Evolutionary conservation across 2,329 filamentous ascomycete species (phyloP), one percentile per base, ranked within the genome.

Genomic region (Aspergillus viridinutans): DNA sequence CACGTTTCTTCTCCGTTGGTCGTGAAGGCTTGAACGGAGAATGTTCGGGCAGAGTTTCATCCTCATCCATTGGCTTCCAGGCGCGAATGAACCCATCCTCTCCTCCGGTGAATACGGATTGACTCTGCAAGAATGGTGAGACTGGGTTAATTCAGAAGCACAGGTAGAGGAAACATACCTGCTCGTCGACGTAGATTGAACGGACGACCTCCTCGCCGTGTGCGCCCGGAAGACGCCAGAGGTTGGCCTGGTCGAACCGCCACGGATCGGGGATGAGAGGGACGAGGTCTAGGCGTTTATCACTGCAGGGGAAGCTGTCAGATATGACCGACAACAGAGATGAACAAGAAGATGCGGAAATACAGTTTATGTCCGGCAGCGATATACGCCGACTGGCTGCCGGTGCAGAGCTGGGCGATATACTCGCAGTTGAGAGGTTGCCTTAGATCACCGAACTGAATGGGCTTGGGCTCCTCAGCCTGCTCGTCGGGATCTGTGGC

Each of bases 361-460:
- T 69, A 81, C 80, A 76, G 76, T 54, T 81, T 80, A 57, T 78
- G 80, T 9, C 80, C 81, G 23, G 76, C 76, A 5, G 74, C 80
- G 56, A 83, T 65, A 58, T 75, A 78, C 2, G 74, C 67, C 26
- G 76, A 73, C 54, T 73, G 72, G 8, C 73, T 73, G 38, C 75
- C 71, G 57, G 76, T 68, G 49, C 81, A 72, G 52, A 86, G 67
- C 64, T 84, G 81, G 21, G 83, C 80, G 4, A 86, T 78, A 67
- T 87, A 87, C 71, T 85, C 83, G 64, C 82, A 85, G 10, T 74
- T 71, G 42, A 87, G 65, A 49, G 74, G 72, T 58, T 81, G 77
- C 53, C 85, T 74, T 42, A 86, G 73, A 64, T 87, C 84, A 1
- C 83, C 83, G 50, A 85, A 81, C 47, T 77, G 72, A 32, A 78